A percentile compares a stretch with the other conserved stretches of the same genome.
Conservation (phyloP, 2,329 filamentous ascomycete genomes). For the Fusarium devonianum region DNA sequence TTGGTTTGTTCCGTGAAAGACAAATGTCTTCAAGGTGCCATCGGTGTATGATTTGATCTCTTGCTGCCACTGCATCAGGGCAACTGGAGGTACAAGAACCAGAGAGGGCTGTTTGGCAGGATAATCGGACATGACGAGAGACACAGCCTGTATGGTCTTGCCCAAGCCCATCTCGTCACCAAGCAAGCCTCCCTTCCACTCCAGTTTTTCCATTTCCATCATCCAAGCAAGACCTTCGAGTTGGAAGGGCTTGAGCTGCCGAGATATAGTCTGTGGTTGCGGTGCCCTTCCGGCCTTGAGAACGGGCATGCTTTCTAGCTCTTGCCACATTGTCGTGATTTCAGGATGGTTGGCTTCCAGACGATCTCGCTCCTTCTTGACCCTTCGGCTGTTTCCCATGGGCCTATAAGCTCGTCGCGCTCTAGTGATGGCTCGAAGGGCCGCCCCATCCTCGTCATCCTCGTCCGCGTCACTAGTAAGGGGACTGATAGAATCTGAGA, state of each 20-base stretch:
- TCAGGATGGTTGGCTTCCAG: conserved; percentile 80
- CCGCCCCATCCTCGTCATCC: not conserved
- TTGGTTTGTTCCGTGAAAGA: conserved; percentile 86
- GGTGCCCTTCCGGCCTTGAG: conserved; percentile 61
- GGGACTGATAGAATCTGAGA: not conserved
- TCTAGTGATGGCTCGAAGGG: conserved; percentile 31
- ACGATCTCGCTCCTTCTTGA: conserved; percentile 63
- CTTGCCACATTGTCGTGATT: conserved; percentile 84
- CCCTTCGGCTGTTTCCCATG: conserved; percentile 37
- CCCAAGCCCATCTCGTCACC: conserved; percentile 99
- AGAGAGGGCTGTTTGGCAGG: conserved; percentile 83
- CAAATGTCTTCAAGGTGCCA: conserved; percentile 86
- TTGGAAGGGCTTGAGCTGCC: conserved; percentile 90
- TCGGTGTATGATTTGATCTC: conserved; percentile 85
- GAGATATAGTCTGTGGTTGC: conserved; percentile 75
- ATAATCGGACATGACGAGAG: conserved; percentile 97
- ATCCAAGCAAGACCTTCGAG: conserved; percentile 95
- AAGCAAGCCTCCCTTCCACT: conserved; percentile 88
- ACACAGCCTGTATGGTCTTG: conserved; percentile 98
- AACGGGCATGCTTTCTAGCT: conserved; percentile 71
- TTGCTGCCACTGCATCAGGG: conserved; percentile 92
- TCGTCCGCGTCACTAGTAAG: conserved; percentile 37
- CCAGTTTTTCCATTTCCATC: conserved; percentile 82
- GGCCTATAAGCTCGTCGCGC: conserved; percentile 48
- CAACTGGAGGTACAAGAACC: conserved; percentile 90